A percentile compares a stretch with the other conserved stretches of the same genome.
Evolutionary conservation across 2,329 filamentous ascomycete genomes (phyloP).

Genomic region (Fusarium virguliforme): DNA sequence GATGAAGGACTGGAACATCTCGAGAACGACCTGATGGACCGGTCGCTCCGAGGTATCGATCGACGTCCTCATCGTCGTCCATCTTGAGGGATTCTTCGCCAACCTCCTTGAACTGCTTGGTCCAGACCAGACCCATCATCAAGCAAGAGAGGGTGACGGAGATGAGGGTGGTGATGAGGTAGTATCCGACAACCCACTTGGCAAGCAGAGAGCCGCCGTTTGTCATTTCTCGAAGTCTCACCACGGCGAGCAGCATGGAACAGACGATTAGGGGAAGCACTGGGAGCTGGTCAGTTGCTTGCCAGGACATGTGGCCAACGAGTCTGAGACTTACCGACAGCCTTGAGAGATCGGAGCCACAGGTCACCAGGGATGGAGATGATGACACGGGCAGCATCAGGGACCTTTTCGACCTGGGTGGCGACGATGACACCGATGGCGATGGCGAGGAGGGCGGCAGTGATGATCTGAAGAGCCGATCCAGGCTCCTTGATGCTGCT

Average conservation of each 20-base stretch:
- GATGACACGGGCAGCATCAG: slow-evolving; percentile 59
- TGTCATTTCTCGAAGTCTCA: slow-evolving; percentile 64
- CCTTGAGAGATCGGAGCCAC: slow-evolving; percentile 66
- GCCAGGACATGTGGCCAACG: not conserved
- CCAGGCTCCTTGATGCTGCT: slow-evolving; percentile 60
- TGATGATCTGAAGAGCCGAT: slow-evolving; percentile 66
- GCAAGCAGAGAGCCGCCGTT: slow-evolving; percentile 62
- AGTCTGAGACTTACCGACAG: slow-evolving; percentile 59
- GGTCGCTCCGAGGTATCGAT: slow-evolving; percentile 54
- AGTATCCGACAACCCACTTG: slow-evolving; percentile 66
- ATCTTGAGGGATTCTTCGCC: slow-evolving; percentile 52
- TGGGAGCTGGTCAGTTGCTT: slow-evolving; percentile 40
- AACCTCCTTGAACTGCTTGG: slow-evolving; percentile 61
- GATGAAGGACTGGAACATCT: slow-evolving; percentile 66
- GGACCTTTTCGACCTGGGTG: slow-evolving; percentile 60
- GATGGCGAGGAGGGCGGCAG: slow-evolving; percentile 65
- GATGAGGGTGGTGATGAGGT: slow-evolving; percentile 65
- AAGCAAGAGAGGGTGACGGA: slow-evolving; percentile 65
- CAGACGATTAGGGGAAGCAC: slow-evolving; percentile 68
- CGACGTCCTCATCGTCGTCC: slow-evolving; percentile 26
- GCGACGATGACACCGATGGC: slow-evolving; percentile 65
- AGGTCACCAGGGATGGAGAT: slow-evolving; percentile 66
- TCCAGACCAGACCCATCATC: slow-evolving; percentile 65
- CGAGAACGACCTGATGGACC: slow-evolving; percentile 62
- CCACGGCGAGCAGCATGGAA: slow-evolving; percentile 68